phyloP scores from a whole-genome alignment of 805 yeast genomes.

The Komagataella pastoris region DNA sequence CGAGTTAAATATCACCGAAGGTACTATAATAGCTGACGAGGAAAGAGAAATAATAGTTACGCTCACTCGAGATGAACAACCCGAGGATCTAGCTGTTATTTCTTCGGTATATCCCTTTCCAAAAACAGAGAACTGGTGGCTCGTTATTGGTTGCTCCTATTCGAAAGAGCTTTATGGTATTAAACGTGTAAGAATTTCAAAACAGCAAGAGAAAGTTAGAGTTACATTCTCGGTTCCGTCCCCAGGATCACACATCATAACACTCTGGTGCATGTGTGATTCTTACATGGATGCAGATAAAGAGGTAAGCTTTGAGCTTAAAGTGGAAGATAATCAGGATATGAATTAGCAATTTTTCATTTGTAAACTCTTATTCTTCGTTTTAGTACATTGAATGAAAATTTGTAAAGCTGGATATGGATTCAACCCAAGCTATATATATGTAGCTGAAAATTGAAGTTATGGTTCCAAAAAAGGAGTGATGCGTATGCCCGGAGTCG shows the following conservation, averaged over 20 bases:
- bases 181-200: constrained; percentile 43
- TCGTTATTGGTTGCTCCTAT: constrained; percentile 60
- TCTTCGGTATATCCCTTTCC: constrained; percentile 45
- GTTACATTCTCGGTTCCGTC: constrained; percentile 45
- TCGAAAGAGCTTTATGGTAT: constrained; percentile 58
- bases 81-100: constrained; percentile 44
- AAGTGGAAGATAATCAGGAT: neutral
- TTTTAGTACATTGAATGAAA: too few relatives aligned
- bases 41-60: constrained; percentile 32
- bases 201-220: constrained; percentile 36
- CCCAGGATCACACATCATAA: constrained; percentile 47
- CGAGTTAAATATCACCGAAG: constrained; percentile 26
- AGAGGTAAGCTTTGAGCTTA: constrained; percentile 40
- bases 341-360: too few relatives aligned
- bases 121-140: constrained; percentile 76
- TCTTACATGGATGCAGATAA: constrained; percentile 89
- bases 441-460: neutral
- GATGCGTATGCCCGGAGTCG: constrained; percentile 3
- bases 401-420: too few relatives aligned
- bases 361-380: too few relatives aligned
- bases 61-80: constrained; percentile 65
- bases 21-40: constrained; percentile 30
- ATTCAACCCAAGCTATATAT: too few relatives aligned
- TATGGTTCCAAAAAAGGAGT: neutral
- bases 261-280: constrained; percentile 83